A percentile compares a stretch with the other conserved stretches of the same genome.
phyloP scores from a whole-genome alignment of 352 stramenopile genomes.

The Sclerospora graminicola region DNA sequence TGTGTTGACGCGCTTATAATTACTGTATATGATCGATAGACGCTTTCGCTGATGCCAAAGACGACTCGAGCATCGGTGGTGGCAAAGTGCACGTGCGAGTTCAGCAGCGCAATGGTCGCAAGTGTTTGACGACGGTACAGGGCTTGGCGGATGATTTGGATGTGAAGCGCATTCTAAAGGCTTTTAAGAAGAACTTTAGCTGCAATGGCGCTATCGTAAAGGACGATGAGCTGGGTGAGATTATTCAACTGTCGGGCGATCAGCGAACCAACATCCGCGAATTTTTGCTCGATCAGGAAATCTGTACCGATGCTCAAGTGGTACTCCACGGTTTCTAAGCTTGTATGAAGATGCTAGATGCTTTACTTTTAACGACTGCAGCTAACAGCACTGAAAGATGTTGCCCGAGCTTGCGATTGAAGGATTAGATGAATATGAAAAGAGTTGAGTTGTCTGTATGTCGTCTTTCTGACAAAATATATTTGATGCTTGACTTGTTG shows the following conservation, averaged over 20 bases:
- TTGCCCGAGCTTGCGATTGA: slow-evolving; percentile 1
- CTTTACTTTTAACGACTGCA: slow-evolving; percentile 6
- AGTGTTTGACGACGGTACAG: slow-evolving; percentile 99
- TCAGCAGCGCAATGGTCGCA: slow-evolving; percentile 98
- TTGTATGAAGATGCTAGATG: neutral
- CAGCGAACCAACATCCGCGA: slow-evolving; percentile 98
- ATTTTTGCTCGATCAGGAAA: slow-evolving; percentile 99
- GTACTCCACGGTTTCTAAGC: slow-evolving; percentile 97
- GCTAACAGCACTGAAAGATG: slow-evolving; percentile 4
- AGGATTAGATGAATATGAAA: slow-evolving; percentile 15
- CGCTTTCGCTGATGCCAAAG: slow-evolving; percentile 82
- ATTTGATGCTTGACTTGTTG: slow-evolving; percentile 30
- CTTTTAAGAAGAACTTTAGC: slow-evolving; percentile 99
- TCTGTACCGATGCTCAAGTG: slow-evolving; percentile 93
- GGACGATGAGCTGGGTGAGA: slow-evolving; percentile 95
- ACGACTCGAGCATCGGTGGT: slow-evolving; percentile 74
- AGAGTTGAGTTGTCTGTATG: neutral
- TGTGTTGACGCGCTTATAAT: slow-evolving; percentile 7
- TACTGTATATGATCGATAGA: slow-evolving; percentile 29
- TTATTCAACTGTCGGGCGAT: slow-evolving; percentile 99
- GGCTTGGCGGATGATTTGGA: slow-evolving; percentile 97
- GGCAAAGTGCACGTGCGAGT: slow-evolving; percentile 97
- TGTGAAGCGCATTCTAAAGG: slow-evolving; percentile 99
- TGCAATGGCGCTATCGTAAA: slow-evolving; percentile 99
- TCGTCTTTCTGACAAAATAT: slow-evolving; percentile 24